These are phyloP conservation scores for Kandelia obovata DNA, from an alignment of 345 rosid genomes.

Conservation along the genomic window DNA sequence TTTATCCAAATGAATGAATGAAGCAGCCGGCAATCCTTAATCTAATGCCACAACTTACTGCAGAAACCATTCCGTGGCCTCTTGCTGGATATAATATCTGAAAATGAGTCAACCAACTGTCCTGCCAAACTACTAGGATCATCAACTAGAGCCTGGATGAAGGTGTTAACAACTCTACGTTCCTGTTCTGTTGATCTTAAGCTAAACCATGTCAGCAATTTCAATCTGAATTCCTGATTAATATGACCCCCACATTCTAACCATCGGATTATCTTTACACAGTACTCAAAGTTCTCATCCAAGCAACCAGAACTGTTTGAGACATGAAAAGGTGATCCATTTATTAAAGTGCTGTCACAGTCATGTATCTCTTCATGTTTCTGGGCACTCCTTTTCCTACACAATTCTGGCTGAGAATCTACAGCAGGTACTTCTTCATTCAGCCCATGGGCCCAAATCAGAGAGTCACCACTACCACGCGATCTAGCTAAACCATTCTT, in stretches of 20 bases:
- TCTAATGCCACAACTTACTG: slow-evolving; percentile 57
- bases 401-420: slow-evolving; percentile 54
- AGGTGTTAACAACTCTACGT: slow-evolving; percentile 82
- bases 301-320: slow-evolving; percentile 48
- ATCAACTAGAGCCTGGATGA: slow-evolving; percentile 74
- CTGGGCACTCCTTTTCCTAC: slow-evolving; percentile 55
- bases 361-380: slow-evolving; percentile 66
- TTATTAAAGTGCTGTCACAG: slow-evolving; percentile 75
- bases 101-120: slow-evolving; percentile 80
- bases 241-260: slow-evolving; percentile 83
- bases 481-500: slow-evolving; percentile 58
- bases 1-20: slow-evolving; percentile 24
- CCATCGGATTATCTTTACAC: slow-evolving; percentile 75
- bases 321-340: slow-evolving; percentile 51
- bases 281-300: slow-evolving; percentile 78
- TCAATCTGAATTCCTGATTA: slow-evolving; percentile 70
- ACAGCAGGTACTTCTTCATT: slow-evolving; percentile 52
- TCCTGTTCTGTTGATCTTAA: slow-evolving; percentile 77
- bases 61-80: slow-evolving; percentile 64
- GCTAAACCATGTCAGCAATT: slow-evolving; percentile 93
- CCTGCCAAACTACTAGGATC: slow-evolving; percentile 91
- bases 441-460: slow-evolving; percentile 42
- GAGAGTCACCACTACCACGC: slow-evolving; percentile 61
- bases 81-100: slow-evolving; percentile 72
- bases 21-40: slow-evolving; percentile 26